These are phyloP conservation scores for Cylindrodendrum hubeiense DNA, from an alignment of 2,329 filamentous ascomycete genomes.

Conservation along the genomic window DNA sequence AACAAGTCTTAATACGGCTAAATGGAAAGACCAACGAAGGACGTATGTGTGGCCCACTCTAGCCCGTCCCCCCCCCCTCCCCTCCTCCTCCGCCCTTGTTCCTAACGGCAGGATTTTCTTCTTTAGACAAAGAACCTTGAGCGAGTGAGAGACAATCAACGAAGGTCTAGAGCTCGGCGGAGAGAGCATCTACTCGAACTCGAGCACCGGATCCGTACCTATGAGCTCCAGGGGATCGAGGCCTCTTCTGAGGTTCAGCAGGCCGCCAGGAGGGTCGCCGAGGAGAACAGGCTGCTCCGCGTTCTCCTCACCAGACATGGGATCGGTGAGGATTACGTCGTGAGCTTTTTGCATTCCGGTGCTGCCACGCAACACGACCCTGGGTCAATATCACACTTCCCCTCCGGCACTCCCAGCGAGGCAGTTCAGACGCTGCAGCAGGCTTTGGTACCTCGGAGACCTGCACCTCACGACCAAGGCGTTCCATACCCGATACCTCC, in stretches of 20 bases:
- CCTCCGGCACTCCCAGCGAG: slow-evolving; percentile 39
- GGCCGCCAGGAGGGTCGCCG: slow-evolving; percentile 75
- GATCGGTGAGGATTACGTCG: slow-evolving; percentile 67
- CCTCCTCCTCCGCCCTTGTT: slow-evolving; percentile 24
- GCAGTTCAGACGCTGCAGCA: slow-evolving; percentile 53
- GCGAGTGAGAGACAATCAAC: slow-evolving; percentile 82
- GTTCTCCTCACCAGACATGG: slow-evolving; percentile 69
- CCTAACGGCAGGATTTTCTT: slow-evolving; percentile 31
- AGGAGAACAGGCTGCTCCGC: slow-evolving; percentile 76
- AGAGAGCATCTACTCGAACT: slow-evolving; percentile 81
- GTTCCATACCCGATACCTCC: slow-evolving; percentile 45
- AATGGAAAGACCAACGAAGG: slow-evolving; percentile 48
- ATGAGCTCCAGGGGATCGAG: slow-evolving; percentile 74
- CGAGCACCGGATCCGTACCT: slow-evolving; percentile 70
- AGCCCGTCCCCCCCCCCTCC: slow-evolving; percentile 19
- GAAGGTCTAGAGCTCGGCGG: slow-evolving; percentile 78
- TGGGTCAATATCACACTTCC: slow-evolving; percentile 34
- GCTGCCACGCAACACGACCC: slow-evolving; percentile 34
- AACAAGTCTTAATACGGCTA: slow-evolving; percentile 40
- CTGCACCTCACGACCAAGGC: slow-evolving; percentile 44
- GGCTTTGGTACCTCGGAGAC: slow-evolving; percentile 52
- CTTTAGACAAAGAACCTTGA: slow-evolving; percentile 55
- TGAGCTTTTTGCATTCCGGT: slow-evolving; percentile 52
- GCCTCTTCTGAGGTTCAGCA: slow-evolving; percentile 79
- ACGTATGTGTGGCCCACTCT: slow-evolving; percentile 42